Base-by-base conservation (phyloP, 2,329 filamentous ascomycete genomes). In the Corniculantispora saksenae region DNA sequence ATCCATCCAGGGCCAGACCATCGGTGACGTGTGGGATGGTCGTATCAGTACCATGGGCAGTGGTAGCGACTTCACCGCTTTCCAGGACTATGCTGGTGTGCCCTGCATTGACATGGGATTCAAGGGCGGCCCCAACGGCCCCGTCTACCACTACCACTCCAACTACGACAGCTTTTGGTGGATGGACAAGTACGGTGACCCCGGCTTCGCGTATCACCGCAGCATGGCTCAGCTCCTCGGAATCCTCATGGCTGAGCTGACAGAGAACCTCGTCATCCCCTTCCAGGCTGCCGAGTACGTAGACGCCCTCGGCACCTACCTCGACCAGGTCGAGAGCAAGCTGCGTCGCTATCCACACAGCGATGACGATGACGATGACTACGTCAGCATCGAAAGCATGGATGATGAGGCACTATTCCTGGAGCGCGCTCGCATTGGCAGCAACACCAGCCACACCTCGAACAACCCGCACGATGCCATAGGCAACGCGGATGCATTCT, bases 81-180 rank as follows among this genome's bases (percentile, higher is more conserved):
- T 62, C n/a, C 2, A 89, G 85, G 67, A 89, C 91, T 68, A 91
- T 87, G 71, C 90, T 88, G 1, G 82, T 87, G 0, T 91, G 91
- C 74, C 83, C 90, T 63, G 87, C 90, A 73, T 59, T 70, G 50
- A 57, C 29, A 17, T 47, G 8, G 83, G 85, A 3, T 87, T 87
- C 48, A 71, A 72, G 0, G 72, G 74, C 10, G 79, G 78, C 3
- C 61, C 72, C 0, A 73, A 75, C 0, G 84, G 86, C 48, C 80
- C 89, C 0, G 79, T 92, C 8, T 92, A 90, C 73, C 89, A 91
- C 68, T 96, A 95, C 72, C 92, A 96, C 74, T 86, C 86, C 67
- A 95, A 95, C 77, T 96, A 94, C 73, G 93, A 96, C 73, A 91
- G 86, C 40, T 94, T 91, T 73, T 81, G 89, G 71, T 96, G 92